phyloP scores from a whole-genome alignment of 352 stramenopile species.

The Globisporangium yorkense region DNA sequence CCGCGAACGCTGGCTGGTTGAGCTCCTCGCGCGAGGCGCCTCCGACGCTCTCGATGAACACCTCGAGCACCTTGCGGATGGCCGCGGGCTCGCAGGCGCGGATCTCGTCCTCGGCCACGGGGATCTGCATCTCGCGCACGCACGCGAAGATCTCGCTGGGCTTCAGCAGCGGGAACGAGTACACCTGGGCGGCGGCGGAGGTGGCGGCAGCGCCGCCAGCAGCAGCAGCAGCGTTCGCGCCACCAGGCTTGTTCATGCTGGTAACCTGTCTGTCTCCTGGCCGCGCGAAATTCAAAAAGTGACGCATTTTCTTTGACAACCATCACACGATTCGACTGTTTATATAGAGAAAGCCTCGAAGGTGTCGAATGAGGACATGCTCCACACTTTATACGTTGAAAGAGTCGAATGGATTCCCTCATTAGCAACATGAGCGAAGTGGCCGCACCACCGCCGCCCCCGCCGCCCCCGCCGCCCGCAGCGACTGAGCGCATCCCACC shows the following conservation, averaged over 20 bases:
- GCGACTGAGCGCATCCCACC: not conserved
- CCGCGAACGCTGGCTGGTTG: slow-evolving; percentile 84
- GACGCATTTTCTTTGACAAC: too few species aligned
- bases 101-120: slow-evolving; percentile 87
- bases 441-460: too few species aligned
- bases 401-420: too few species aligned
- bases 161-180: slow-evolving; percentile 94
- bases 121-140: slow-evolving; percentile 88
- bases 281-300: not conserved
- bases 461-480: too few species aligned
- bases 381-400: too few species aligned
- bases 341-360: too few species aligned
- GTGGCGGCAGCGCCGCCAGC: not conserved
- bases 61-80: slow-evolving; percentile 87
- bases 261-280: not conserved
- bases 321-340: too few species aligned
- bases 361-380: too few species aligned
- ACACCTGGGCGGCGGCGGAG: slow-evolving; percentile 16
- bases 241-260: slow-evolving; percentile 11
- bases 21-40: slow-evolving; percentile 90
- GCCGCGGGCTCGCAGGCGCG: slow-evolving; percentile 58
- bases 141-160: slow-evolving; percentile 90
- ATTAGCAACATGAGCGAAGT: not conserved
- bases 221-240: not conserved
- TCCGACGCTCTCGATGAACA: slow-evolving; percentile 88